Evolutionary conservation across 2,329 filamentous ascomycete genomes (phyloP), one percentile per base, ranked within the genome.

Genomic region (Hypoxylon sp.): DNA sequence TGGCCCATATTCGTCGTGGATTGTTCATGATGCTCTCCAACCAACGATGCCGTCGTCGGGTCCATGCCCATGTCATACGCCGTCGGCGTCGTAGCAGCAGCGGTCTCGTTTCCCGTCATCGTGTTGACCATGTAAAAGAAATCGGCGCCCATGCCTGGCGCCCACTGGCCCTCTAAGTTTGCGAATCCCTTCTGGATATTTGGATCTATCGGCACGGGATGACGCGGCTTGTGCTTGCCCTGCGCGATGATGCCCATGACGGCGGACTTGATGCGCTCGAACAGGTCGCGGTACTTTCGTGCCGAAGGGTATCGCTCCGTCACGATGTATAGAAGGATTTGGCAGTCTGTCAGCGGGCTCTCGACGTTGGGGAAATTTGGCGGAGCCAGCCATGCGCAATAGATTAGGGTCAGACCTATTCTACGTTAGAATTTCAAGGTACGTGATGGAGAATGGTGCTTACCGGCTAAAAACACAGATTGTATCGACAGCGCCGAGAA

Each of bases 401-500:
- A 74, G 2, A 72, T 70, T 39, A 74, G 56, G 15, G 71, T 73
- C 7, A 74, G 41, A n/a, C 72, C 72, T 74, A 30, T 24, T 2
- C 10, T n/a, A 28, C 54, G 55, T 67, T 34, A 68, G 56, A 51
- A 61, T n/a, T 17, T 13, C 28, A 6, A 2, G 15, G 32, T 4
- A n/a, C n/a, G n/a, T n/a, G n/a, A n/a, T n/a, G n/a, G 26, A 32
- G 30, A 32, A 55, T 17, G 39, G 22, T 24, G 24, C 63, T 24
- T 68, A 73, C 73, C 73, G 62, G 73, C 72, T 44, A 75, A 58
- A 53, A 75, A 74, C 8, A 75, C 68, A 7, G 72, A 72, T 44
- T 75, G 73, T 51, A 75, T 75, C n/a, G 71, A 73, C 52, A 75
- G 34, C 4, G 71, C 71, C 17, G 73, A 74, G 60, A 73, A 75